Evolutionary conservation across 2,329 filamentous ascomycete genomes (phyloP), one percentile per base, ranked within the genome.

Genomic region (Penicillium freii): DNA sequence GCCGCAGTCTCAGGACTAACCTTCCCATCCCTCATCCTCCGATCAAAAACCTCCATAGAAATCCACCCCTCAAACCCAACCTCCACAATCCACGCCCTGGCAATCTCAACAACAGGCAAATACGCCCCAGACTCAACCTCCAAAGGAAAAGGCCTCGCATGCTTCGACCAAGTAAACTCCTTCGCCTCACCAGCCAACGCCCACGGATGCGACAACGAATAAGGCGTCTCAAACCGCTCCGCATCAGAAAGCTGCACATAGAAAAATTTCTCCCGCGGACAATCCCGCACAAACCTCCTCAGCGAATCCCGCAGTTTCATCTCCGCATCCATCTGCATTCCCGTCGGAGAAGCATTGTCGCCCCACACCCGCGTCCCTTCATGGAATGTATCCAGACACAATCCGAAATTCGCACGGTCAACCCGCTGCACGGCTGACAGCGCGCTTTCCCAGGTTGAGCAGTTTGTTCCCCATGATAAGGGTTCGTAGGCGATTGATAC

Each of bases 321-420:
- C 13, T 65, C 64, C 1, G 60, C 65, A 17, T 62, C 43, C 1
- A 66, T 63, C n/a, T 64, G 67, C 21, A 65, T 54, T 0, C 74
- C 73, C 1, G 62, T 64, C 0, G 42, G 4, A 1, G 59, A 50
- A 21, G 63, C 63, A 3, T 68, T 62, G 57, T 71, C 69, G 0
- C 61, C 73, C 73, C 72, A 76, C 7, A 75, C 27, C 40, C 67
- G 67, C 0, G 67, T 71, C 10, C 63, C 47, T 15, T 71, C 60
- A 49, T 76, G 75, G 56, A 75, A 77, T 0, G 58, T 74, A 52
- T 76, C 74, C 8, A 76, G 61, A 46, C 74, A 76, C 0, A 75
- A 57, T 0, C 74, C 73, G 45, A 76, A 77, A 48, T 76, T 76
- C 0, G 59, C 29, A 3, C 73, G 62, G 29, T 71, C 46, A 1